Evolutionary conservation across 169 alveolate genomes (phyloP).

Genomic region (Besnoitia besnoiti): DNA sequence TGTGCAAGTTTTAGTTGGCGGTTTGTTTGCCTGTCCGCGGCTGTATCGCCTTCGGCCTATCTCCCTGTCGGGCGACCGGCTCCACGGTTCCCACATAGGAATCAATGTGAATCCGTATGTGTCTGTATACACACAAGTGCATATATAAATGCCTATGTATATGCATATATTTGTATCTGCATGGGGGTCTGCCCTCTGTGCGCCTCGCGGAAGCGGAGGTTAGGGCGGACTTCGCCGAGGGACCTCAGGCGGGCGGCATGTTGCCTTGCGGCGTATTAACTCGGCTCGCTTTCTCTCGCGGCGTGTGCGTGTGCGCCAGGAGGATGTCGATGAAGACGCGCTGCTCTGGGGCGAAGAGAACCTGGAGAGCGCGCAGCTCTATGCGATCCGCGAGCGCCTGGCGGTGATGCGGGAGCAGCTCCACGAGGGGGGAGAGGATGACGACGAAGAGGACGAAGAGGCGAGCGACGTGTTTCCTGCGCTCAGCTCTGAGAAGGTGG

Average conservation of each 20-base stretch:
- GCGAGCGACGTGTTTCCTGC: background rate
- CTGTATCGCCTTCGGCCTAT: no score
- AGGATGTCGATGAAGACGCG: background rate
- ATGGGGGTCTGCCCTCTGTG: background rate
- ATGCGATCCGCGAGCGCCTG: background rate
- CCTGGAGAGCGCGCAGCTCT: background rate
- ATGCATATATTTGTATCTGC: background rate
- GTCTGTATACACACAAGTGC: background rate
- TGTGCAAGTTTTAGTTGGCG: no score
- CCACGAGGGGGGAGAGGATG: background rate
- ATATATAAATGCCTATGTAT: background rate
- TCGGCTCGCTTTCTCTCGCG: background rate
- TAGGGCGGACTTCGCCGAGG: no score
- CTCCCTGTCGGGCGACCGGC: no score
- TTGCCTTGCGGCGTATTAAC: background rate
- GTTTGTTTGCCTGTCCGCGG: no score
- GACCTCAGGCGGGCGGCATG: no score
- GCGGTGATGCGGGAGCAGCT: background rate
- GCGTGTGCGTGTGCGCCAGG: background rate
- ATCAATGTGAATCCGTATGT: background rate
- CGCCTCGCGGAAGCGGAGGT: background rate
- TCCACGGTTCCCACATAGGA: background rate
- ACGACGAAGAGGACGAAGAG: background rate
- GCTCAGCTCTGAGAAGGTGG: no score
- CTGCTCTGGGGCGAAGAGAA: conserved; percentile 27